phyloP scores from a whole-genome alignment of 2,329 filamentous ascomycete genomes.

The Aspergillus sp. region DNA sequence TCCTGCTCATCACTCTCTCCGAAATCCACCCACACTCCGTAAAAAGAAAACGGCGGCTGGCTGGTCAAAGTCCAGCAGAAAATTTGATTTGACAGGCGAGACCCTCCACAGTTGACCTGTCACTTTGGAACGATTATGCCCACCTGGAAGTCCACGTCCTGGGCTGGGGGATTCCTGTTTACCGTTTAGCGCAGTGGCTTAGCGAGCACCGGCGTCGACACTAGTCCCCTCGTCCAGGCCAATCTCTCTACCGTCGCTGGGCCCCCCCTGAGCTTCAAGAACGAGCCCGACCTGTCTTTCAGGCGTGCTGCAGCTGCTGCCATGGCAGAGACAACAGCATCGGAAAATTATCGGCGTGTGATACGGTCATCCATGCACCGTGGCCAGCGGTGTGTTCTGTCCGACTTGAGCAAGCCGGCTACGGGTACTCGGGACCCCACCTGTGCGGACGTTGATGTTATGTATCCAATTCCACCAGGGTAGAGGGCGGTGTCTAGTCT shows the following conservation, averaged over 20 bases:
- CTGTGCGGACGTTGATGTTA: background rate
- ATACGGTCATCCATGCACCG: background rate
- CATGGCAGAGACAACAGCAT: background rate
- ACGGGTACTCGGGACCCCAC: background rate
- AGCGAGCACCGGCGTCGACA: background rate
- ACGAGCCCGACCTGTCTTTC: too few species aligned
- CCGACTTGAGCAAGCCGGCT: too few species aligned
- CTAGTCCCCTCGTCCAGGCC: background rate
- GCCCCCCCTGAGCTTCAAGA: background rate
- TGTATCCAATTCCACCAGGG: conserved; percentile 1
- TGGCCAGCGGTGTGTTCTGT: background rate
- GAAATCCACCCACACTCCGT: too few species aligned
- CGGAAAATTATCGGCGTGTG: conserved; percentile 2
- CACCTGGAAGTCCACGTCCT: background rate
- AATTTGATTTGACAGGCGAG: conserved; percentile 7
- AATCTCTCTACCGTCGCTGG: background rate
- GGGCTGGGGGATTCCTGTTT: background rate
- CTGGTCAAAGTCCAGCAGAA: background rate
- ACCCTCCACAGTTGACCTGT: conserved; percentile 9
- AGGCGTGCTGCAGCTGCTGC: background rate
- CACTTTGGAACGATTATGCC: conserved; percentile 9
- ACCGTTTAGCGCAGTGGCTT: background rate
- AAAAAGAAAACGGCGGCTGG: background rate
- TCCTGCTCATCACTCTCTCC: too few species aligned
- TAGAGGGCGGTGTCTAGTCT: background rate